Evolutionary conservation across 208 protist species (phyloP).

Genomic region (Leishmania gerbilli): DNA sequence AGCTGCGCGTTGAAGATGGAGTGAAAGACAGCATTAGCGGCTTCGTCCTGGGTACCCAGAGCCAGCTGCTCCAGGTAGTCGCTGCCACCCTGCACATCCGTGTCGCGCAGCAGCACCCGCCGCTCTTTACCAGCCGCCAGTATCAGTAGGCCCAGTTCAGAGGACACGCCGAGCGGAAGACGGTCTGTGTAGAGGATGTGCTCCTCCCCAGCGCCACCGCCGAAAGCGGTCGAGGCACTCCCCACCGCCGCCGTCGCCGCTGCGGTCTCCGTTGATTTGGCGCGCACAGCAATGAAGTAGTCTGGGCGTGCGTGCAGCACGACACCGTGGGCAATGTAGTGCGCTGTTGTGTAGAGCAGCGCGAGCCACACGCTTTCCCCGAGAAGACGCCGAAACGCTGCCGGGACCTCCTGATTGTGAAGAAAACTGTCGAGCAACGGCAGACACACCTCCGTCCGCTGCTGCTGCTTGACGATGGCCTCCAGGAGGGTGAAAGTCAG

Average conservation of each 20-base stretch:
- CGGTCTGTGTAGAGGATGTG: constrained; percentile 66
- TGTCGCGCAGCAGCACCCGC: constrained; percentile 54
- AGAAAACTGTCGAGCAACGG: constrained; percentile 53
- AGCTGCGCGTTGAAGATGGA: constrained; percentile 74
- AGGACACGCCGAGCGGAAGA: constrained; percentile 59
- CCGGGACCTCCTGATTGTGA: constrained; percentile 55
- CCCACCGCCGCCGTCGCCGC: neutral
- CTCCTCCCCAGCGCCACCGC: constrained; percentile 28
- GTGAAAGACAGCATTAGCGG: constrained; percentile 72
- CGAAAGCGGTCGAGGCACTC: constrained; percentile 5
- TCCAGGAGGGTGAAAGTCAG: constrained; percentile 51
- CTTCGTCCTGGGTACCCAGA: constrained; percentile 75
- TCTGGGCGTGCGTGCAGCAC: constrained; percentile 76
- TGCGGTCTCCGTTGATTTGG: neutral
- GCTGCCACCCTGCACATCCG: constrained; percentile 31
- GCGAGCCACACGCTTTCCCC: constrained; percentile 79
- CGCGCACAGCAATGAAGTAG: constrained; percentile 68
- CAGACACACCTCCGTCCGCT: constrained; percentile 21
- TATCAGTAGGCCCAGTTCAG: constrained; percentile 68
- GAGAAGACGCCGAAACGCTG: constrained; percentile 50
- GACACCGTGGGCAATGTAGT: constrained; percentile 87
- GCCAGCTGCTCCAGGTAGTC: constrained; percentile 79
- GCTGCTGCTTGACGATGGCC: constrained; percentile 34
- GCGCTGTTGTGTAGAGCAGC: constrained; percentile 79
- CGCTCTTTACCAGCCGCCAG: constrained; percentile 73